Evolutionary conservation across 768 basidiomycete genomes (phyloP), one percentile per base, ranked within the genome.

Genomic region (Chalciporus pseudorubinellus): DNA sequence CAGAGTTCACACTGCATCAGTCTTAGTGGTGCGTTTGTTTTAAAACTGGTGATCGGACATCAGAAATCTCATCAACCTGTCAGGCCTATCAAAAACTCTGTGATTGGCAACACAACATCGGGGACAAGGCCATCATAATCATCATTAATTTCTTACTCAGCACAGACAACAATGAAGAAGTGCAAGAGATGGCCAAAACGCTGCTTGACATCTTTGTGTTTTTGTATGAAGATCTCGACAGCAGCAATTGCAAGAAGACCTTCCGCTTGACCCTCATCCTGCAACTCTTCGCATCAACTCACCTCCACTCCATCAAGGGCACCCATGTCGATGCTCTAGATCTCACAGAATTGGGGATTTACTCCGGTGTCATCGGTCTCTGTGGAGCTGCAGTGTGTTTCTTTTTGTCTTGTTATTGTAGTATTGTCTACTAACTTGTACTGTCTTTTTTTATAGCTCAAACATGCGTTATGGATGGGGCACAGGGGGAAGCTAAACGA

Each of bases 91-190:
- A 46, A 39, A 13, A n/a, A 3, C 45, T 52, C 4, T 39, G 33
- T 19, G 28, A 48, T 14, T 53, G 52, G 52, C 40, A 6, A 6
- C 48, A 44, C 24, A 38, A 36, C 16, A 33, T 48, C 13, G 39
- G 52, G 19, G 43, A 46, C 13, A 41, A 40, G 3, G 46, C 46
- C n/a, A 48, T 48, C n/a, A 41, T 46, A 9, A 14, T 52, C 7
- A 31, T 47, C 20, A 31, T 29, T 6, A 21, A 48, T n/a, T 53
- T 53, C 31, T 34, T 42, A 24, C 13, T 18, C 6, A 19, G 24
- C 8, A 5, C 22, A 2, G 18, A 4, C 4, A n/a, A 53, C 2
- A 13, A 28, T 9, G 52, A 42, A 20, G 24, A 24, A 24, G n/a
- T 46, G 14, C 6, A n/a, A 18, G 28, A 43, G 4, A 42, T 26